A percentile compares a stretch with the other conserved stretches of the same genome.
phyloP scores from a whole-genome alignment of 345 rosid genomes.

The Eutrema japonicum region DNA sequence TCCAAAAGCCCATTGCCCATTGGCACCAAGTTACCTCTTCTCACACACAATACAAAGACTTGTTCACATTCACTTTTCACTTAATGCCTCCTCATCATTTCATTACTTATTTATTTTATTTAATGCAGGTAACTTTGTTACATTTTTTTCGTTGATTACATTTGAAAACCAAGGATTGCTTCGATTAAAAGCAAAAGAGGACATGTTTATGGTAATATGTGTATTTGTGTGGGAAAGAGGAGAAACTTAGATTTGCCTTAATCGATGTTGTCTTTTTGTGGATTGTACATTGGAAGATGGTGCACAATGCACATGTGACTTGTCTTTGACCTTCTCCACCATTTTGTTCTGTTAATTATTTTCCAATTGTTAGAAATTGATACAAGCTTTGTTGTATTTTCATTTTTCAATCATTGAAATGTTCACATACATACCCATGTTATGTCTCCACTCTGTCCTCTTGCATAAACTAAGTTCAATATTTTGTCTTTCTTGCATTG shows the following conservation, averaged over 20 bases:
- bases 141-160: conserved; percentile 30
- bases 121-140: conserved; percentile 31
- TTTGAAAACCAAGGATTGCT: conserved; percentile 42
- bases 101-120: conserved; percentile 16
- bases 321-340: conserved; percentile 45
- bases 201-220: conserved; percentile 46
- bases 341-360: conserved; percentile 5
- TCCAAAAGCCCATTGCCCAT: conserved; percentile 16
- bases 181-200: conserved; percentile 39
- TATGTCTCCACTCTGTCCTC: conserved; percentile 25
- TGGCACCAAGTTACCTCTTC: conserved; percentile 42
- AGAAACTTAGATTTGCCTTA: conserved; percentile 43
- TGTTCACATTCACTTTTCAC: conserved; percentile 42
- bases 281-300: conserved; percentile 41
- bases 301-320: conserved; percentile 45
- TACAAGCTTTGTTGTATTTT: conserved; percentile 17
- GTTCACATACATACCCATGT: conserved; percentile 31
- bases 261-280: conserved; percentile 46
- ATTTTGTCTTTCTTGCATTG: conserved; percentile 5
- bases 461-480: conserved; percentile 14
- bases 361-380: not conserved
- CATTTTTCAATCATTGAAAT: conserved; percentile 32
- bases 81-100: conserved; percentile 38
- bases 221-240: conserved; percentile 45
- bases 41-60: conserved; percentile 38